These are phyloP conservation scores for Arthrocladium fulminans DNA, from an alignment of 2,329 filamentous ascomycete species.

Conservation along the genomic window DNA sequence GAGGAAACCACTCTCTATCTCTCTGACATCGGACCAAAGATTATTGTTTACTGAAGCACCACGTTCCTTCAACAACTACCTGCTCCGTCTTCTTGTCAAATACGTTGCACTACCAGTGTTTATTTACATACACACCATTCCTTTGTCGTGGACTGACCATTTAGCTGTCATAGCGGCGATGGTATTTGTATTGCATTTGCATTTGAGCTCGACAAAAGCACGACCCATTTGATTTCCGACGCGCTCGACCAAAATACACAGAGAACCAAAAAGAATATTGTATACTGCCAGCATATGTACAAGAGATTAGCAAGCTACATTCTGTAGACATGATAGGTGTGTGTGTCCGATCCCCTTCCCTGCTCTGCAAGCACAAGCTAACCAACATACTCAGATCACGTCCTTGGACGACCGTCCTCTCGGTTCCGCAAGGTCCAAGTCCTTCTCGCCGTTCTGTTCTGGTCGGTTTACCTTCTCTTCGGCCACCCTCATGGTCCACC, in stretches of 20 bases:
- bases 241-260: not conserved
- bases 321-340: slow-evolving; percentile 12
- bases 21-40: slow-evolving; percentile 4
- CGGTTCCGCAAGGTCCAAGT: slow-evolving; percentile 91
- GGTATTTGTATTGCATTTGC: slow-evolving; percentile 7
- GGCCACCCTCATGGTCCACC: slow-evolving; percentile 86
- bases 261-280: not conserved
- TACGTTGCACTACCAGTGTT: not conserved
- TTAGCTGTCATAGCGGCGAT: slow-evolving; percentile 5
- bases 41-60: not conserved
- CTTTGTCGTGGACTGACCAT: not conserved
- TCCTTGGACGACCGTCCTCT: slow-evolving; percentile 79
- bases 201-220: not conserved
- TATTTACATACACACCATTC: slow-evolving; percentile 4
- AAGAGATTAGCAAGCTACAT: not conserved
- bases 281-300: slow-evolving; percentile 1
- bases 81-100: not conserved
- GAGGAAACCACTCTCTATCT: slow-evolving; percentile 7
- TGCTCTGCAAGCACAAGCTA: not conserved
- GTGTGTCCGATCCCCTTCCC: not conserved
- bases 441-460: slow-evolving; percentile 81
- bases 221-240: not conserved
- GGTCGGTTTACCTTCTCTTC: slow-evolving; percentile 77
- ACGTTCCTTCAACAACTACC: slow-evolving; percentile 3
- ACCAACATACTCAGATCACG: slow-evolving; percentile 58